Evolutionary conservation across 2,329 filamentous ascomycete species (phyloP), one percentile per base, ranked within the genome.

Genomic region (Aspergillus sp.): DNA sequence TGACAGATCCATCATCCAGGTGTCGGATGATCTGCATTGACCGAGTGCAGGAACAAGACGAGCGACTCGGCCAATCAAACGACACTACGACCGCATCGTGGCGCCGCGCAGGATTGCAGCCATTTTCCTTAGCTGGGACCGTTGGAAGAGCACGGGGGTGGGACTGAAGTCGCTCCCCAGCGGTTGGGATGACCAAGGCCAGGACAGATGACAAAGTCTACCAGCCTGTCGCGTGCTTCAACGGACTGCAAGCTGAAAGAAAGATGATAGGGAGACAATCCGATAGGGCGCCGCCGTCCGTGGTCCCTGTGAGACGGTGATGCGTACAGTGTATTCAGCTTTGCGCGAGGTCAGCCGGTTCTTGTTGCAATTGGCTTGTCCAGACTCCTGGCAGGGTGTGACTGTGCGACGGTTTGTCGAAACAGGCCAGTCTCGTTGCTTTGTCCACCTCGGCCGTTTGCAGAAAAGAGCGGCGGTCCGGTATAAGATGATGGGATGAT

Each of bases 21-120:
- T 43, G 24, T 18, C 50, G 50, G 55, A 47, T 54, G 55, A 57
- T 57, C 50, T 54, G 45, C 55, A 50, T 41, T 45, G 48, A 30
- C 41, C 22, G 13, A 41, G 55, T 50, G 55, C 54, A 53, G 57
- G 43, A 56, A 58, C 43, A 49, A 26, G 43, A 50, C n/a, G 22
- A 8, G 8, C 38, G 26, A 12, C 38, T 22, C 17, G 24, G 26
- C n/a, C 5, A 34, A 13, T 49, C 22, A 13, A 44, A 34, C n/a
- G 22, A 52, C 49, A 6, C 49, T 52, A 20, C 22, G 39, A 36
- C 39, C 26, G 49, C 49, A 20, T 43, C 39, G 39, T 52, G 49
- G 49, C 49, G 49, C 34, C 15, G 49, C 26, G 26, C 11, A 15
- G 39, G 26, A 34, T 36, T 51, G 38, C 22, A 41, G 20, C 11